A percentile compares a stretch with the other conserved stretches of the same genome.
Evolutionary conservation across 2,329 filamentous ascomycete species (phyloP).

Genomic region (Capronia americana): DNA sequence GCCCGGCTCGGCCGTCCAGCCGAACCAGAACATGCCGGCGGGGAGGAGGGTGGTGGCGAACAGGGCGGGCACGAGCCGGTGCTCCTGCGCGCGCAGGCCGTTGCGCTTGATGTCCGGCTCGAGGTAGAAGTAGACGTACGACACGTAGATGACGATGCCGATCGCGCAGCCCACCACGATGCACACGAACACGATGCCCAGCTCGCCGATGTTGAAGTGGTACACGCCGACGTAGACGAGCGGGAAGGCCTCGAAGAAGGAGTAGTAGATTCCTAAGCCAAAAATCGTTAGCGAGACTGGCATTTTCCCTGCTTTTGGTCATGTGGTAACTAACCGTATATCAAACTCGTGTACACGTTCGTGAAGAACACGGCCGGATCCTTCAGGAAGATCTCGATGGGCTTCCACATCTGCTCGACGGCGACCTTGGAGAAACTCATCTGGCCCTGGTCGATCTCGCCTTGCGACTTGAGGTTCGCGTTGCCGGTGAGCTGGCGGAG

Average conservation of each 20-base stretch:
- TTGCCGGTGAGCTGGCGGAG: conserved; percentile 67
- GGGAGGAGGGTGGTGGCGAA: conserved; percentile 58
- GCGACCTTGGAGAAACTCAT: conserved; percentile 56
- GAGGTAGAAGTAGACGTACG: conserved; percentile 61
- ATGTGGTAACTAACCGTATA: conserved; percentile 48
- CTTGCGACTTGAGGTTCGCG: conserved; percentile 63
- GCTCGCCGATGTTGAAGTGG: conserved; percentile 63
- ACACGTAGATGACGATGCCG: conserved; percentile 57
- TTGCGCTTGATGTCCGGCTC: conserved; percentile 56
- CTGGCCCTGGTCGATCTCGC: conserved; percentile 68
- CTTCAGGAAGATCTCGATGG: conserved; percentile 63
- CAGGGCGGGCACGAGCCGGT: conserved; percentile 60
- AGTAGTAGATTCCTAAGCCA: conserved; percentile 46
- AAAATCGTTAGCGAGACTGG: not conserved
- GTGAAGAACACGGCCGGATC: conserved; percentile 68
- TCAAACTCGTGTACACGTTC: conserved; percentile 66
- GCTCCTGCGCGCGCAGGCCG: conserved; percentile 61
- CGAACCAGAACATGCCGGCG: conserved; percentile 65
- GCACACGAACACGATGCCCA: conserved; percentile 67
- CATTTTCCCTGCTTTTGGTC: not conserved
- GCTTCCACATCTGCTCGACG: conserved; percentile 66
- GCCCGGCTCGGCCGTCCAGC: conserved; percentile 40
- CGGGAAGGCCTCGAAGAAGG: conserved; percentile 71
- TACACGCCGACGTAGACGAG: conserved; percentile 67
- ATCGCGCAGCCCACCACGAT: conserved; percentile 65